These are phyloP conservation scores for Claviceps sp. DNA, from an alignment of 2,329 filamentous ascomycete genomes.

Conservation along the genomic window DNA sequence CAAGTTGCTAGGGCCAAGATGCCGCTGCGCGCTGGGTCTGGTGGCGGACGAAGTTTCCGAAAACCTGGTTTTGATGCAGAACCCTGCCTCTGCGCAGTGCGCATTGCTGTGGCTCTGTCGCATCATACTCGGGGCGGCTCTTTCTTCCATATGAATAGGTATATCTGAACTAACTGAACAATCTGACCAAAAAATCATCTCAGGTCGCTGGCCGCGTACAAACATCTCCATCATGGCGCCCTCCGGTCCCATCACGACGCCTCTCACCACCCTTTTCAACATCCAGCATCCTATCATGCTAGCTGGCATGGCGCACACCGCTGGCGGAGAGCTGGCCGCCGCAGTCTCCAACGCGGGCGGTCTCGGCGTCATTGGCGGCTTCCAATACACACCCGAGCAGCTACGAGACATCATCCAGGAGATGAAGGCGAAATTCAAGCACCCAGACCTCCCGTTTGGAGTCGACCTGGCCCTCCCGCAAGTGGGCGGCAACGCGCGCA, in stretches of 20 bases:
- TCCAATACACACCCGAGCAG: slow-evolving; percentile 59
- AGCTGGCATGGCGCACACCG: slow-evolving; percentile 85
- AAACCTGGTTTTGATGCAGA: too few species aligned
- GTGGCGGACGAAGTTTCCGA: too few species aligned
- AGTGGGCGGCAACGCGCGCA: slow-evolving; percentile 67
- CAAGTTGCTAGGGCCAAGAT: too few species aligned
- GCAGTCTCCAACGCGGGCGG: slow-evolving; percentile 84
- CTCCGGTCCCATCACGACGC: slow-evolving; percentile 52
- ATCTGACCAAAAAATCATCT: background rate
- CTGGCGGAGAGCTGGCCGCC: slow-evolving; percentile 63
- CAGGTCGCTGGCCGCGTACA: background rate
- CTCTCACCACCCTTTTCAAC: slow-evolving; percentile 62
- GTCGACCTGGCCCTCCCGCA: slow-evolving; percentile 87
- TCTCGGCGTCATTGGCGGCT: slow-evolving; percentile 60
- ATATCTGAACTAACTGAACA: background rate
- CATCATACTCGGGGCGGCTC: too few species aligned
- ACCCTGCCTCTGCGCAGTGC: too few species aligned
- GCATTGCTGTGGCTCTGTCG: too few species aligned
- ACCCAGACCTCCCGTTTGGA: slow-evolving; percentile 67
- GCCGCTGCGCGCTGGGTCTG: too few species aligned
- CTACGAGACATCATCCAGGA: slow-evolving; percentile 72
- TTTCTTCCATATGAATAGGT: too few species aligned
- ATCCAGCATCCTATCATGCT: slow-evolving; percentile 85
- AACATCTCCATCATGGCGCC: slow-evolving; percentile 21
- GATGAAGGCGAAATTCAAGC: slow-evolving; percentile 59